These are phyloP conservation scores for Calendula officinalis DNA, from an alignment of 129 eudicot genomes.

Conservation along the genomic window DNA sequence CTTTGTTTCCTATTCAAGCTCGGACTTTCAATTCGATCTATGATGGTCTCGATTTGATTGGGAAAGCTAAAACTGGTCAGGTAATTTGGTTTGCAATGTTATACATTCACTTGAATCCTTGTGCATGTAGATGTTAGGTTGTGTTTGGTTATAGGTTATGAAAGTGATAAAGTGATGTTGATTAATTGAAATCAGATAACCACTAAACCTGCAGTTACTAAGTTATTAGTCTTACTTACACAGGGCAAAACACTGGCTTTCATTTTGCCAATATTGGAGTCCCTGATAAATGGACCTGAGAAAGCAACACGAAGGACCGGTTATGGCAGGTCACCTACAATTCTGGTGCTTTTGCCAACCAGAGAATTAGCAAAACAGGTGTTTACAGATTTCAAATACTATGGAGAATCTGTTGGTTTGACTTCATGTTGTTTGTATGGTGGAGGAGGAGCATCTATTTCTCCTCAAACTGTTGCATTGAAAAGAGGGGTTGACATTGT, in stretches of 20 bases:
- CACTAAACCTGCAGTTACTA: no score
- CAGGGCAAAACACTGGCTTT: constrained; percentile 95
- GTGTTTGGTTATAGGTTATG: not conserved
- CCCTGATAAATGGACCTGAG: constrained; percentile 64
- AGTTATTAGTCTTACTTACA: not conserved
- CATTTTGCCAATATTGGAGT: constrained; percentile 82
- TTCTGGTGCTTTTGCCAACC: constrained; percentile 86
- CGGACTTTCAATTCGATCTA: constrained; percentile 64
- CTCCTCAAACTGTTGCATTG: constrained; percentile 54
- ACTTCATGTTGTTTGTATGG: constrained; percentile 82
- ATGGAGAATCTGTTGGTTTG: constrained; percentile 73
- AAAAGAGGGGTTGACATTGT: constrained; percentile 93
- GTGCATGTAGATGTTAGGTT: not conserved
- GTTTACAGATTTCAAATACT: constrained; percentile 65
- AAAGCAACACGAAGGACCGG: constrained; percentile 63
- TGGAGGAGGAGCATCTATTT: constrained; percentile 71
- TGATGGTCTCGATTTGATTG: constrained; percentile 91
- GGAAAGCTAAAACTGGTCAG: constrained; percentile 98
- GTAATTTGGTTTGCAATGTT: constrained; percentile 24
- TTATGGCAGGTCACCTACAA: constrained; percentile 81
- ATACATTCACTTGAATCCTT: not conserved
- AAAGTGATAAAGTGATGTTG: not conserved
- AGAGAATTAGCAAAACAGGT: constrained; percentile 92
- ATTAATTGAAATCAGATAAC: not conserved
- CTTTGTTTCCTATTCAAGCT: constrained; percentile 92